Evolutionary conservation across 352 stramenopile species (phyloP), one percentile per base, ranked within the genome.

Genomic region (Globisporangium orthogonon): DNA sequence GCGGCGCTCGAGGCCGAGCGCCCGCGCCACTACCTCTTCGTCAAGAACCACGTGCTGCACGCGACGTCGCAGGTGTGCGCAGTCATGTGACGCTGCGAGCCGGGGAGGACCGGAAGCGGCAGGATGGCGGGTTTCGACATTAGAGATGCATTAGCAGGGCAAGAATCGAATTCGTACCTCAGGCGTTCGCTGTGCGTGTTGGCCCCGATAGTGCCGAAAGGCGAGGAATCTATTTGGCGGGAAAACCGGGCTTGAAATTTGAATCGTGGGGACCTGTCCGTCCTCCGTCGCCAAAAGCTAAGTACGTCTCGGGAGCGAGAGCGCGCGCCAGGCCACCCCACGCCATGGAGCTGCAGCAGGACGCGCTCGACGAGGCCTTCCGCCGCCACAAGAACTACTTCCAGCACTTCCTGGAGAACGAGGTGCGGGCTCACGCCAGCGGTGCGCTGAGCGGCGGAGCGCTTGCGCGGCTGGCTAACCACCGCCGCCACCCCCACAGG

Each of bases 381-480:
- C 83, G 83, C 51, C 83, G 85, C 54, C 76, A 95, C 73, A 91
- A 95, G 62, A 88, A 87, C 66, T 95, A 95, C 71, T 95, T 95
- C 62, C 76, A 87, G 61, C 62, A 78, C 52, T 95, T 93, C 52
- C 62, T 95, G 10, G 71, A 79, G 56, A 89, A 86, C 53, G 81
- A 93, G 40, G 85, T 89, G 58, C 63, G 77, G 69, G 40, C 3
- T 7, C 11, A 7, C 40, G 40, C 40, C 40, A 23, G 11, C 11
- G 17, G 17, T 14, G 40, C 9, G 40, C 17, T 64, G 33, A 5
- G 4, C 33, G 33, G 33, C 23, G 23, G 23, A 23, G 7, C 13
- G 18, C 15, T 39, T 46, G 55, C 28, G 44, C 28, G 44, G n/a
- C 11, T 37, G 33, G 17, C n/a, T 47, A 18, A 10, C 30, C 35